These are phyloP conservation scores for Phytopythium aichiense DNA, from an alignment of 352 stramenopile genomes.

Conservation along the genomic window DNA sequence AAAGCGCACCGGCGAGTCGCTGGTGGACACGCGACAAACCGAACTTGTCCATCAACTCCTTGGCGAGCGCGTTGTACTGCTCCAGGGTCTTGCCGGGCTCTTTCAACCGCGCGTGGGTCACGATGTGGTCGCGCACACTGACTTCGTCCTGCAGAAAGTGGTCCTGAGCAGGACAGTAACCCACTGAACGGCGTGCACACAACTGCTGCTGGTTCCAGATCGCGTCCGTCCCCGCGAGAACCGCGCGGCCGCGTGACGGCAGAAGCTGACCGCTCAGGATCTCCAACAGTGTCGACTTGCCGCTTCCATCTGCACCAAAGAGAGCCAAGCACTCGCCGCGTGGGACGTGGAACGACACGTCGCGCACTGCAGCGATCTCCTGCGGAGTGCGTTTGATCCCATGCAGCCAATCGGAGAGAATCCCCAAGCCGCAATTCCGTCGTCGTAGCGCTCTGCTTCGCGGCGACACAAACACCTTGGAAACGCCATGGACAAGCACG, in stretches of 20 bases:
- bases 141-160: slow-evolving; percentile 14
- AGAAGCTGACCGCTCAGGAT: slow-evolving; percentile 18
- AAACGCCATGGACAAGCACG: slow-evolving; percentile 5
- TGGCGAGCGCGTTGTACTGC: neutral
- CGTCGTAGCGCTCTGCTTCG: neutral
- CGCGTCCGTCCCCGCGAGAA: slow-evolving; percentile 17
- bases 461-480: slow-evolving; percentile 5
- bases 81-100: neutral
- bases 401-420: neutral
- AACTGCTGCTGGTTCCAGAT: slow-evolving; percentile 16
- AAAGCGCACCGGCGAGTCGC: slow-evolving; percentile 6
- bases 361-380: neutral
- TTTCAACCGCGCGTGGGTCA: slow-evolving; percentile 6
- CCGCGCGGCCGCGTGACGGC: slow-evolving; percentile 9
- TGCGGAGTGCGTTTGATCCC: neutral
- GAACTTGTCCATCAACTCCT: slow-evolving; percentile 6
- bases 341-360: slow-evolving; percentile 14
- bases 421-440: neutral
- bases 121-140: slow-evolving; percentile 9
- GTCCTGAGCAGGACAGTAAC: slow-evolving; percentile 69
- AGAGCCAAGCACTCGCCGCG: slow-evolving; percentile 16
- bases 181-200: slow-evolving; percentile 25
- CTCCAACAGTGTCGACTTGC: slow-evolving; percentile 14
- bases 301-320: slow-evolving; percentile 10
- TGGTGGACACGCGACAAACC: neutral